Conservation (phyloP, 2,329 filamentous ascomycete species). For the Dactylellina parvicollis region DNA sequence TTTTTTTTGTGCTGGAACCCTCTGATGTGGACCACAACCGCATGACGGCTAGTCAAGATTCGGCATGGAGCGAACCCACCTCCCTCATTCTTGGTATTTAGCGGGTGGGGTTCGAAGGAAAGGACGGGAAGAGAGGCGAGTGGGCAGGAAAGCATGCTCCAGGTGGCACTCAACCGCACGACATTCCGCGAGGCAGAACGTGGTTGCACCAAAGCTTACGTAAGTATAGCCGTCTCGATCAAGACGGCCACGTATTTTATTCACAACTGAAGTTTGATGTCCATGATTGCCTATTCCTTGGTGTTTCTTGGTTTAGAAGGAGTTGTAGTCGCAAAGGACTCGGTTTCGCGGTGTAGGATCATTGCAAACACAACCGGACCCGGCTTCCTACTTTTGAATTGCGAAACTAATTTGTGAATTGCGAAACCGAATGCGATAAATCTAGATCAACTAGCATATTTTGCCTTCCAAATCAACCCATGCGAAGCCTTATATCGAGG, state of each 20-base stretch:
- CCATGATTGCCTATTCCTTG: too few relatives aligned
- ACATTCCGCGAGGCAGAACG: constrained; percentile 9
- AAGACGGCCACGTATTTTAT: constrained; percentile 6
- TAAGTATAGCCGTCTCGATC: constrained; percentile 27
- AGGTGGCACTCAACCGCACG: constrained; percentile 27
- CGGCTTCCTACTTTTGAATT: too few relatives aligned
- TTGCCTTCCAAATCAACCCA: neutral
- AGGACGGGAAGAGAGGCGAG: constrained; percentile 42
- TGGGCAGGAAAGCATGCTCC: constrained; percentile 23
- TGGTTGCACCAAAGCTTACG: constrained; percentile 19
- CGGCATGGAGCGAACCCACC: constrained; percentile 43
- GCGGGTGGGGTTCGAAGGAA: constrained; percentile 32
- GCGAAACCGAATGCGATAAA: too few relatives aligned
- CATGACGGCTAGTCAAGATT: constrained; percentile 40
- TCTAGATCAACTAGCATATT: neutral
- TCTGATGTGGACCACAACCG: constrained; percentile 34
- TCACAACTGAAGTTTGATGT: neutral
- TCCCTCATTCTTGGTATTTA: constrained; percentile 40
- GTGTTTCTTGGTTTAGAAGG: too few relatives aligned
- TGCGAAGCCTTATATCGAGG: too few relatives aligned
- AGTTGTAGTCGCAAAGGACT: too few relatives aligned
- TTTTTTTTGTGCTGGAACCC: neutral
- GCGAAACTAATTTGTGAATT: too few relatives aligned
- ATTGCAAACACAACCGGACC: too few relatives aligned
- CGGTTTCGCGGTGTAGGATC: too few relatives aligned